A percentile compares a stretch with the other conserved stretches of the same genome.
phyloP scores from a whole-genome alignment of 805 yeast species.

The Diddensiella transvaalensis region DNA sequence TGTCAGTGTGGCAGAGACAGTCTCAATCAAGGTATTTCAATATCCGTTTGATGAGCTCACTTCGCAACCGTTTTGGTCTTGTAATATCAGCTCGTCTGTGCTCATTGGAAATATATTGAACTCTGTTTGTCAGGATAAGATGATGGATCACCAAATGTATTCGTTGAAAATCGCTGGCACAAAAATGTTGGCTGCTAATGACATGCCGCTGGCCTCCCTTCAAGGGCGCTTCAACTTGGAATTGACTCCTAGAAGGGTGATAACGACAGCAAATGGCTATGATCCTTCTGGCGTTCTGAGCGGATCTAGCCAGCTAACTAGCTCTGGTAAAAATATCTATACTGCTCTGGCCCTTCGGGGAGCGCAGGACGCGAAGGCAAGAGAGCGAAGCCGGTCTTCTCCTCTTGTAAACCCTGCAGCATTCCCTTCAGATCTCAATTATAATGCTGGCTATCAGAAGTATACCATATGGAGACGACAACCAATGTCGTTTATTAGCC shows the following conservation, averaged over 20 bases:
- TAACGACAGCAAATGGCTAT: conserved; percentile 33
- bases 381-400: not conserved
- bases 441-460: conserved; percentile 62
- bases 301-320: not conserved
- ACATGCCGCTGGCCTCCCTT: conserved; percentile 37
- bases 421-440: conserved; percentile 4
- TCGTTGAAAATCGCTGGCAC: conserved; percentile 33
- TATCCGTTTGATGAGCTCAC: conserved; percentile 33
- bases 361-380: conserved; percentile 13
- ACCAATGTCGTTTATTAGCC: conserved; percentile 73
- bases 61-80: conserved; percentile 29
- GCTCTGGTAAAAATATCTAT: conserved; percentile 5
- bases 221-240: conserved; percentile 43
- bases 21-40: conserved; percentile 28
- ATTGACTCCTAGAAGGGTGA: conserved; percentile 41
- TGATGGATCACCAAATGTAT: conserved; percentile 32
- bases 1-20: conserved; percentile 8
- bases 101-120: conserved; percentile 27
- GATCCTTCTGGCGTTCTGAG: conserved; percentile 10
- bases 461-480: conserved; percentile 89
- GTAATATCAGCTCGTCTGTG: conserved; percentile 21
- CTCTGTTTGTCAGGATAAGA: conserved; percentile 30
- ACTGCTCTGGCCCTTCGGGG: conserved; percentile 17
- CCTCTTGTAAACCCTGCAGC: not conserved
- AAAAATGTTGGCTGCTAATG: conserved; percentile 19